phyloP scores from a whole-genome alignment of 345 rosid genomes.

The rapeseed (Brassica napus) region DNA sequence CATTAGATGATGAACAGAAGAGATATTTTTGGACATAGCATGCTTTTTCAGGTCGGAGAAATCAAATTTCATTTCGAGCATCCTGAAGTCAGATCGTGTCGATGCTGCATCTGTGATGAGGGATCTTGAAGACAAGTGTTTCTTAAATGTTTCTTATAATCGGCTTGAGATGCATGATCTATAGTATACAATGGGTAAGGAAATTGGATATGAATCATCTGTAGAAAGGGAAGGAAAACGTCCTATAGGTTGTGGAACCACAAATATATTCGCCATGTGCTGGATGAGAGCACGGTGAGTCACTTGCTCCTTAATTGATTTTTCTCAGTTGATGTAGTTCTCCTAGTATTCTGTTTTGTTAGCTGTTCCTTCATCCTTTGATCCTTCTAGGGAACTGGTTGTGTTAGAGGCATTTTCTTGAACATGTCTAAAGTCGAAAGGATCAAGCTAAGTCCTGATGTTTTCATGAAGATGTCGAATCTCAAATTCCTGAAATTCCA shows the following conservation, averaged over 20 bases:
- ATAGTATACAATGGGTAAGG: conserved; percentile 36
- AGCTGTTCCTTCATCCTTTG: not conserved
- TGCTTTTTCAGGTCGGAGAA: conserved; percentile 36
- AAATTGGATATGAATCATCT: conserved; percentile 29
- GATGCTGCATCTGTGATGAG: conserved; percentile 15
- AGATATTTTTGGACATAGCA: conserved; percentile 47
- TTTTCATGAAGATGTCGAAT: conserved; percentile 35
- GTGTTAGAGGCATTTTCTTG: conserved; percentile 39
- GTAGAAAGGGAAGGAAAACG: conserved; percentile 20
- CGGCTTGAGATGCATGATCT: conserved; percentile 45
- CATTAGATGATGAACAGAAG: conserved; percentile 27
- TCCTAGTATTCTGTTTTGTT: not conserved
- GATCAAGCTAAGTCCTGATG: conserved; percentile 24
- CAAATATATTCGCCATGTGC: conserved; percentile 28
- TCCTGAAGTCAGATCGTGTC: conserved; percentile 18
- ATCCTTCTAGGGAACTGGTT: conserved; percentile 34
- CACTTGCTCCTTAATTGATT: not conserved
- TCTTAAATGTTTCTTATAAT: conserved; percentile 15
- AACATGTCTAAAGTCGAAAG: conserved; percentile 19
- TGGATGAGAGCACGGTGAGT: not conserved
- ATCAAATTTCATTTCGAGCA: not conserved
- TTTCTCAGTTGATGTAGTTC: not conserved
- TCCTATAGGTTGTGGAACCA: conserved; percentile 36
- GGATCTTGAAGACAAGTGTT: conserved; percentile 39
- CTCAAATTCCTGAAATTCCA: conserved; percentile 43